Evolutionary conservation across 2,329 filamentous ascomycete species (phyloP).

Genomic region (Ophiocordyceps camponoti-saundersi): DNA sequence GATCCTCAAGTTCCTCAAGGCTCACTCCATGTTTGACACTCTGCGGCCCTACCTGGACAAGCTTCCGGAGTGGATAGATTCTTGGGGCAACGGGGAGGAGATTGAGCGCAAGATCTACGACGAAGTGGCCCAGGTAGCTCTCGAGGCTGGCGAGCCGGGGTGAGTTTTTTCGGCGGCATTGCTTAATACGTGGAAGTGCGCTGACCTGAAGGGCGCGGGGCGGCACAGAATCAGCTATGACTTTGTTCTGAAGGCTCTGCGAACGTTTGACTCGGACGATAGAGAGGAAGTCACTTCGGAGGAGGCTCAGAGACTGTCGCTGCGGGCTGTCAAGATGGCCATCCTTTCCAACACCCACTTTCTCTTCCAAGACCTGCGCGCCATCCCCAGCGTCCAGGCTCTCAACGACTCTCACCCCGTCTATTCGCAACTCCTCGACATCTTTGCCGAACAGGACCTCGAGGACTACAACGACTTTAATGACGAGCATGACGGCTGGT

Average conservation of each 20-base stretch:
- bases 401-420: slow-evolving; percentile 70
- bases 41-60: slow-evolving; percentile 71
- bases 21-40: slow-evolving; percentile 61
- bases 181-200: too few species aligned
- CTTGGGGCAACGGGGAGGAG: slow-evolving; percentile 71
- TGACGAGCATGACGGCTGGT: slow-evolving; percentile 73
- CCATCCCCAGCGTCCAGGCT: slow-evolving; percentile 68
- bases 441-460: slow-evolving; percentile 85
- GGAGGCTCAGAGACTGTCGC: slow-evolving; percentile 42
- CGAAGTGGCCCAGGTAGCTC: slow-evolving; percentile 64
- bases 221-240: slow-evolving; percentile 40
- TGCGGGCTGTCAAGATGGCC: slow-evolving; percentile 37
- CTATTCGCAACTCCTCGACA: slow-evolving; percentile 83
- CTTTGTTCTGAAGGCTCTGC: slow-evolving; percentile 46
- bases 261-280: slow-evolving; percentile 39
- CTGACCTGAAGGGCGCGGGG: not conserved
- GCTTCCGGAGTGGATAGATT: slow-evolving; percentile 63
- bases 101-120: slow-evolving; percentile 74
- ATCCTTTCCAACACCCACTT: slow-evolving; percentile 39
- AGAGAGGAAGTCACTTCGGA: slow-evolving; percentile 38
- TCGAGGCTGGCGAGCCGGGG: slow-evolving; percentile 61
- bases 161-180: slow-evolving; percentile 25
- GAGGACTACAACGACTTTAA: slow-evolving; percentile 95
- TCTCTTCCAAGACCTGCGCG: slow-evolving; percentile 67
- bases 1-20: slow-evolving; percentile 69